Evolutionary conservation across 1,139 yeast genomes (phyloP), one percentile per base, ranked within the genome.

Genomic region (Yarrowia galli): DNA sequence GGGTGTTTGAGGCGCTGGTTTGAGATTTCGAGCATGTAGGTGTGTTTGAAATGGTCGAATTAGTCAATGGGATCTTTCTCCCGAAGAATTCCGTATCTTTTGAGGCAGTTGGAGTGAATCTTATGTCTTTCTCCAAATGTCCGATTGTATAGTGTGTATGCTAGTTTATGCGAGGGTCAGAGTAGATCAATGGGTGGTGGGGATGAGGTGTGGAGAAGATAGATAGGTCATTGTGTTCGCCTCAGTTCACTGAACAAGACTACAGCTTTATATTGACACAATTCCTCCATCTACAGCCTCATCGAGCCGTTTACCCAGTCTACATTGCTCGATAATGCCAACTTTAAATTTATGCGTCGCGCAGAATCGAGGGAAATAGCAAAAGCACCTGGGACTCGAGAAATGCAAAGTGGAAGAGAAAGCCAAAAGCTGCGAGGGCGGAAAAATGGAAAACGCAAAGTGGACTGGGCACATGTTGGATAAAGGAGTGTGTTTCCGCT

Each of bases 401-500:
- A 28, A 54, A 54, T 18, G 25, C 18, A 40, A 54, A 40, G 35
- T 40, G n/a, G 15, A 18, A 10, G 10, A n/a, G 10, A n/a, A 25
- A 54, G n/a, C 25, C 61, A 35, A 53, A 40, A 53, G 23, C 18
- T 42, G 58, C 42, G 25, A 35, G 28, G 60, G 45, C 45, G 60
- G 60, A 53, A 53, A 38, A 53, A 36, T 12, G 15, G 60, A 53
- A 53, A 53, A 53, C 60, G 60, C 38, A 53, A 53, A 53, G 45
- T 36, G 32, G 45, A 36, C 32, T 16, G 20, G 15, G 8, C 10
- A 7, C 45, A 16, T 22, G 28, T 20, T 56, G 63, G 49, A 56
- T 56, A 56, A 56, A 56, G 63, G 63, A 56, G 63, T n/a, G n/a
- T n/a, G 23, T n/a, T 40, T 56, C 48, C 49, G 63, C 63, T 28